Conservation (phyloP, 1,284 basidiomycete genomes). For the Tranzscheliella williamsii region DNA sequence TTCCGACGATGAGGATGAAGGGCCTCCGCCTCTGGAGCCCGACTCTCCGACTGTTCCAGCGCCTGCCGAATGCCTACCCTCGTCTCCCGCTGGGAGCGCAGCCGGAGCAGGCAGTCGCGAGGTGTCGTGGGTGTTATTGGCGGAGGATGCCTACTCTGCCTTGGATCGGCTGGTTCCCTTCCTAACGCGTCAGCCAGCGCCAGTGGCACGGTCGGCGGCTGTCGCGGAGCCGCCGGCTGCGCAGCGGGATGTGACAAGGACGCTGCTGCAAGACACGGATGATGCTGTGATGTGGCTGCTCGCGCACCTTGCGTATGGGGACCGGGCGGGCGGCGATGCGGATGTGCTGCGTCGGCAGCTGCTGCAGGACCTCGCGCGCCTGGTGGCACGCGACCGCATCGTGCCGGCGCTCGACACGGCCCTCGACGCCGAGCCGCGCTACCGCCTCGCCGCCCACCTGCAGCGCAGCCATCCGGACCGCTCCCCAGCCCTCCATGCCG, state of each 20-base stretch:
- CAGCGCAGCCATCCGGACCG: not conserved
- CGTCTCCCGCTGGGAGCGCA: not conserved
- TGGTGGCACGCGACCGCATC: slow-evolving; percentile 5
- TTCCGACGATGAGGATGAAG: slow-evolving; percentile 21
- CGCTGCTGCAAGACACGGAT: slow-evolving; percentile 5
- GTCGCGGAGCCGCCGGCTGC: not conserved
- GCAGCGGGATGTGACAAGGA: slow-evolving; percentile 1
- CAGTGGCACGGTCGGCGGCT: not conserved
- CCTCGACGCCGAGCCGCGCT: slow-evolving; percentile 4
- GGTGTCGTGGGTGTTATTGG: no score
- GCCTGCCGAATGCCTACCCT: not conserved
- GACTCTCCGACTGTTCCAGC: slow-evolving; percentile 4
- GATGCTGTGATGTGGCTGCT: slow-evolving; percentile 29
- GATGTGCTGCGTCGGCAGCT: slow-evolving; percentile 18
- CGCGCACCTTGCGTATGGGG: slow-evolving; percentile 10
- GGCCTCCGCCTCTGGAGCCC: slow-evolving; percentile 37
- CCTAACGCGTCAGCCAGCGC: slow-evolving; percentile 3
- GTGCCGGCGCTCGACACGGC: slow-evolving; percentile 4
- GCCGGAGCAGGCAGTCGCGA: not conserved
- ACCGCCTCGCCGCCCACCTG: slow-evolving; percentile 4
- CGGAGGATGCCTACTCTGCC: slow-evolving; percentile 2
- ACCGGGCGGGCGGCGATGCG: slow-evolving; percentile 6
- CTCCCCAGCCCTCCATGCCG: no score
- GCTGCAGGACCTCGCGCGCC: slow-evolving; percentile 7
- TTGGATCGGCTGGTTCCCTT: slow-evolving; percentile 14